Evolutionary conservation across 345 rosid species (phyloP).

Genomic region (Heritiera littoralis): DNA sequence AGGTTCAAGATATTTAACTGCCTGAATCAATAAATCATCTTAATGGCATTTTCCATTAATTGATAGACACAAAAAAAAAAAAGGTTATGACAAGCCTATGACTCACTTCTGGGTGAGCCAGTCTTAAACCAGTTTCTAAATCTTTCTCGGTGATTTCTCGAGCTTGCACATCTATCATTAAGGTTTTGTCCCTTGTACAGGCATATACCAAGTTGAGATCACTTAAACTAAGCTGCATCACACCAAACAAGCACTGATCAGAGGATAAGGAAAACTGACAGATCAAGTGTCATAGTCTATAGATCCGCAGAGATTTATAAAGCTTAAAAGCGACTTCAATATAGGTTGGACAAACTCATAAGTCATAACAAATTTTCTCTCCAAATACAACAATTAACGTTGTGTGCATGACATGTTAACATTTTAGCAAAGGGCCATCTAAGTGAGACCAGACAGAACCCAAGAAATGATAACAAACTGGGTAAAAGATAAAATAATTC

Average conservation of each 20-base stretch:
- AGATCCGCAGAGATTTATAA: neutral
- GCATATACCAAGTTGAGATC: slow-evolving; percentile 94
- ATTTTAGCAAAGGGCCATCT: neutral
- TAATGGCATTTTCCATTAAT: neutral
- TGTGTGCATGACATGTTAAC: neutral
- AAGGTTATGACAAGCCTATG: slow-evolving; percentile 1
- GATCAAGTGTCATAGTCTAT: neutral
- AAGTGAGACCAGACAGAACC: slow-evolving; percentile 1
- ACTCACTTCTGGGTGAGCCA: slow-evolving; percentile 94
- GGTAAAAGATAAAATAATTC: neutral
- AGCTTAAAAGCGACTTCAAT: slow-evolving; percentile 12
- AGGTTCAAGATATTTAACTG: slow-evolving; percentile 82
- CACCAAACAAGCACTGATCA: slow-evolving; percentile 27
- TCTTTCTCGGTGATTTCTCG: slow-evolving; percentile 85
- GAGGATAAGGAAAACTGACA: slow-evolving; percentile 14
- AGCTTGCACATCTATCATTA: slow-evolving; percentile 97
- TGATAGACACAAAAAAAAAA: neutral
- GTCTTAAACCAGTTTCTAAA: slow-evolving; percentile 80
- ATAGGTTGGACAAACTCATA: neutral
- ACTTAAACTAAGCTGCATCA: slow-evolving; percentile 79
- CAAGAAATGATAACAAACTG: neutral
- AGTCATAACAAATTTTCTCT: neutral
- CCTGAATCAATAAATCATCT: slow-evolving; percentile 53
- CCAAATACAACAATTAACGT: neutral
- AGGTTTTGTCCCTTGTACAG: slow-evolving; percentile 87